Base-by-base conservation (phyloP, 352 stramenopile genomes). In the Globisporangium spinosum region DNA sequence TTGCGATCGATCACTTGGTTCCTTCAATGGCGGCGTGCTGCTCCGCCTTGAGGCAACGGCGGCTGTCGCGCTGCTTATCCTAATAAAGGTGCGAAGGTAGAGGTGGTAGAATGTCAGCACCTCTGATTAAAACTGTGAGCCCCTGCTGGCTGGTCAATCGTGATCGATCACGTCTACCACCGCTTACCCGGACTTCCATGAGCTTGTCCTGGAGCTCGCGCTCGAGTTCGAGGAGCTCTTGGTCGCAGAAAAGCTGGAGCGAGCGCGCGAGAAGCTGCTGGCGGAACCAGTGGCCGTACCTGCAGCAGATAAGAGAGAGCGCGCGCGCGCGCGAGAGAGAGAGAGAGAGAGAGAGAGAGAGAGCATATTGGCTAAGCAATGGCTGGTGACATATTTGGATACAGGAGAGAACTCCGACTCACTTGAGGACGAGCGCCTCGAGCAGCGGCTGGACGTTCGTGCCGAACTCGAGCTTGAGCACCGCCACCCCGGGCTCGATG, bases 251-350 rank as follows among this genome's bases (percentile, higher is more conserved):
- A 22, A 90, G 78, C 38, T 74, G 15, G 32, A 90, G 73, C 45
- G 80, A 89, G 38, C 80, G 76, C 27, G 74, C 68, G 45, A 91
- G 69, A 0, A 91, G 73, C 45, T 78, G 77, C n/a, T 82, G 67
- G 72, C 89, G 81, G 70, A 89, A 77, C 81, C 79, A 91, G 66
- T 87, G 78, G 5, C 83, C 79, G 27, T 91, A 75, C 58, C 83
- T 91, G 25, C 2, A 6, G 23, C 3, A 25, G 27, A 15, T 32
- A 6, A 13, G 47, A 29, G 29, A n/a, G n/a, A 32, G 29, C n/a
- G n/a, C n/a, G n/a, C n/a, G n/a, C n/a, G n/a, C n/a, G n/a, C n/a
- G n/a, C n/a, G n/a, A 13, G 47, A 29, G 29, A 13, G 47, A 29
- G 29, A 13, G 47, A 29, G 29, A 13, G 47, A 29, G 29, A 13